Base-by-base conservation (phyloP, 2,329 filamentous ascomycete species). In the Rhynchosporium agropyri region DNA sequence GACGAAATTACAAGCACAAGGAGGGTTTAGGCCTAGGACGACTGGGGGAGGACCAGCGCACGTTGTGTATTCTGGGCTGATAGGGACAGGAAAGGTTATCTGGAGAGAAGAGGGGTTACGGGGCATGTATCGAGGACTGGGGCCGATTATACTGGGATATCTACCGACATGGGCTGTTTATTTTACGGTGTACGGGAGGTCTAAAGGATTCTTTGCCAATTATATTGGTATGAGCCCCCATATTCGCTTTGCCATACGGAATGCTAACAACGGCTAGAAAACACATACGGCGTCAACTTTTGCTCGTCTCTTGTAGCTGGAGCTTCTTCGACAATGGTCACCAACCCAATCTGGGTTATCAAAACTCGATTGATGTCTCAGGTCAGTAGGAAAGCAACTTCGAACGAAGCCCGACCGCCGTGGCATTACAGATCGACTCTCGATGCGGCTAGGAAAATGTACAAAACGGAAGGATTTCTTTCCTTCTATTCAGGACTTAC, bases 301-400 rank as follows among this genome's bases (percentile, higher is more conserved):
- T 93, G 90, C 80, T 95, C 95, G 28, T 97, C 95, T 9, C 86
- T 99, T 65, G 84, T 92, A 62, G 95, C 94, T 29, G 95, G 95
- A 59, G 92, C 88, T 65, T 97, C 90, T 79, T 97, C 93, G 69
- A 99, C 95, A 3, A 83, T 98, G 67, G 90, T 89, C 66, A 99
- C 95, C 29, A 99, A 98, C 76, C 95, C 95, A 0, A 99, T 99
- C 65, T 99, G 95, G 95, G 95, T 99, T 43, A 97, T 99, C 79
- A 99, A 99, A 79, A 99, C 95, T 55, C 85, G 95, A 69, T 84
- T 99, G 70, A 98, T 98, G 95, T 97, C 95, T 43, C 95, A 98
- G 79, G 89, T 87, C 28, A 87, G 84, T 68, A 76, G 80, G 43
- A 81, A 79, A 65, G 80, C 83, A 67, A 81, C 77, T 38, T 80